Conservation (phyloP, 148 eudicot species). For the Chenopodium suecicum region DNA sequence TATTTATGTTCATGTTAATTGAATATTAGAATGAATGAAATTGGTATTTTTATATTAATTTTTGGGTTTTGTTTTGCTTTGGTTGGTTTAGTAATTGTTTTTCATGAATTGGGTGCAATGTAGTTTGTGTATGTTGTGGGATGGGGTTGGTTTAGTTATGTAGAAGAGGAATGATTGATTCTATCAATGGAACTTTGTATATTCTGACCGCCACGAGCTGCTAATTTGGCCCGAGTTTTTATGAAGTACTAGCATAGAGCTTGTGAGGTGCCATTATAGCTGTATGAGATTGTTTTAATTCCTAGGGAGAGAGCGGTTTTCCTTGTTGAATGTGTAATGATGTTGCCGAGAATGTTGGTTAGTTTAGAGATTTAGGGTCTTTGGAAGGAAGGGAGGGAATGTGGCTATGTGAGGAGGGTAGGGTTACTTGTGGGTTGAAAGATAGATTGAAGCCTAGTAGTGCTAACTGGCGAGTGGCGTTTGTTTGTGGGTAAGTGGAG, state of each 20-base stretch:
- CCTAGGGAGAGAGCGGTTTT: not conserved
- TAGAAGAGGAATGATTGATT: not conserved
- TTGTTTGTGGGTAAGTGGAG: not conserved
- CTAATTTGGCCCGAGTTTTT: not conserved
- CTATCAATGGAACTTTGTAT: not conserved
- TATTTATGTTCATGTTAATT: not conserved
- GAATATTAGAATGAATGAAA: not conserved
- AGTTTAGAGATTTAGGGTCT: not conserved
- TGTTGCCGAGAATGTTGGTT: not conserved
- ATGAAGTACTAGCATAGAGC: not conserved
- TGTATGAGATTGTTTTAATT: not conserved
- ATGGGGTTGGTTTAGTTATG: too few species aligned
- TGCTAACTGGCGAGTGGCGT: not conserved
- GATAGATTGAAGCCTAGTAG: conserved; percentile 9
- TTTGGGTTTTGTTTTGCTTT: not conserved
- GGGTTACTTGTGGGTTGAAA: not conserved
- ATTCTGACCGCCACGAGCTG: not conserved
- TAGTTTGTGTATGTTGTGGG: not conserved
- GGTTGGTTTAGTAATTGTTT: not conserved
- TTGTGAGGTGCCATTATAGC: too few species aligned
- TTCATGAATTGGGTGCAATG: not conserved
- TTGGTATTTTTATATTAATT: not conserved
- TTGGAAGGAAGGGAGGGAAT: not conserved
- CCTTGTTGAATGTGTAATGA: not conserved
- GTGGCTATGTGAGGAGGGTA: not conserved